These are phyloP conservation scores for Papilionanthe hybrid DNA, from an alignment of 116 monocot species.

Conservation along the genomic window DNA sequence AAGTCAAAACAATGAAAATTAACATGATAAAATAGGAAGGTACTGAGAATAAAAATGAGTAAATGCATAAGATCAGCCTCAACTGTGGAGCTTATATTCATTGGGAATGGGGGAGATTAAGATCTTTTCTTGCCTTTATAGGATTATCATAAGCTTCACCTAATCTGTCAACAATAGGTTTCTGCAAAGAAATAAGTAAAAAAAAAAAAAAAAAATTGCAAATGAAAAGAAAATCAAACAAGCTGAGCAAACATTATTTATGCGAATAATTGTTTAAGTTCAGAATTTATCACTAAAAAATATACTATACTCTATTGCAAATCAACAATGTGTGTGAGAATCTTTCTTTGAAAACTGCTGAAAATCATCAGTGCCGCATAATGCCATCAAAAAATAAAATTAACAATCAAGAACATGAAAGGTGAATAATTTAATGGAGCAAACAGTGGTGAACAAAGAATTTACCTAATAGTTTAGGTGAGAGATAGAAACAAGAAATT, in stretches of 20 bases:
- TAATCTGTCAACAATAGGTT: constrained; percentile 78
- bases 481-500: not conserved
- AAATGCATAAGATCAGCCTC: constrained; percentile 1
- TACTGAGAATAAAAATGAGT: not conserved
- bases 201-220: not conserved
- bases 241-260: not conserved
- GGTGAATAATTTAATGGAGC: not conserved
- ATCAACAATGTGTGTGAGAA: not conserved
- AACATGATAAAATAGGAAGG: not conserved
- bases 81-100: not conserved
- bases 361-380: not conserved
- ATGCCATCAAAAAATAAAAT: not conserved
- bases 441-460: not conserved
- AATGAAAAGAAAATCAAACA: not conserved
- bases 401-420: not conserved
- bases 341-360: not conserved
- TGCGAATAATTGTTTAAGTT: not conserved
- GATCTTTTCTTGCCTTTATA: constrained; percentile 57
- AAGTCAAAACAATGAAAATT: not conserved
- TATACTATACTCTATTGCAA: not conserved
- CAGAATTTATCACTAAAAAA: not conserved
- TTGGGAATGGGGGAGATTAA: not conserved
- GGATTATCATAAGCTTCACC: constrained; percentile 77
- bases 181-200: constrained; percentile 47
- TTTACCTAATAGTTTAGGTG: not conserved